Base-by-base conservation (phyloP, 1,139 yeast genomes). In the Hemisphaericaspora subhashii region DNA sequence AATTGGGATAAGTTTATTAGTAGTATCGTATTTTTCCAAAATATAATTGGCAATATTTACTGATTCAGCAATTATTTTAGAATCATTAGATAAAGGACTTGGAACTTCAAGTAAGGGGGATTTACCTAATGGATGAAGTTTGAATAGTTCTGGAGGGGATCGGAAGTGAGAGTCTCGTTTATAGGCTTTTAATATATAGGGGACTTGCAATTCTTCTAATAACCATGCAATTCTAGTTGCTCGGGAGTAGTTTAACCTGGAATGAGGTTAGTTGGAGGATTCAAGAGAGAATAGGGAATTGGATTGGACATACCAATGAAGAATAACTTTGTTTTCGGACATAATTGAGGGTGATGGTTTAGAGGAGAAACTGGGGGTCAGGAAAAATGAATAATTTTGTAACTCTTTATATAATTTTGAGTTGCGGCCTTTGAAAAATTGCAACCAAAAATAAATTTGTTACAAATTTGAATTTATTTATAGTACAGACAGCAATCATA, bases 41-140 rank as follows among this genome's bases (percentile, higher is more conserved):
- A 69, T 49, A 42, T 66, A 68, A 29, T 51, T 57, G 23, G 62
- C 44, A 31, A 69, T 68, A 39, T 60, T 59, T 4, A 74, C 75
- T 7, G 71, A 61, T 46, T 69, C 74, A 16, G 72, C 71, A 33
- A 69, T 38, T 40, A 22, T 40, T 31, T 27, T 49, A 38, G 21
- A 38, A 35, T 14, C 26, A 5, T 17, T 55, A 50, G 4, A 11
- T 12, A 9, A 9, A 9, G 4, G 13, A 11, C n/a, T 11, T 9
- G 26, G 26, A 3, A 79, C 62, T 40, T 74, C 78, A 33, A 79
- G 54, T 4, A 79, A 55, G 0, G 86, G 86, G 1, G 78, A 62
- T 50, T 77, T 77, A 1, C 84, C 85, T 22, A 74, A 54, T 5
- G 83, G 82, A 48, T 79, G 83, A 9, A 78, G 67, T 31, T 72